These are phyloP conservation scores for Chlorencoelia australis DNA, from an alignment of 2,329 filamentous ascomycete species.

Conservation along the genomic window DNA sequence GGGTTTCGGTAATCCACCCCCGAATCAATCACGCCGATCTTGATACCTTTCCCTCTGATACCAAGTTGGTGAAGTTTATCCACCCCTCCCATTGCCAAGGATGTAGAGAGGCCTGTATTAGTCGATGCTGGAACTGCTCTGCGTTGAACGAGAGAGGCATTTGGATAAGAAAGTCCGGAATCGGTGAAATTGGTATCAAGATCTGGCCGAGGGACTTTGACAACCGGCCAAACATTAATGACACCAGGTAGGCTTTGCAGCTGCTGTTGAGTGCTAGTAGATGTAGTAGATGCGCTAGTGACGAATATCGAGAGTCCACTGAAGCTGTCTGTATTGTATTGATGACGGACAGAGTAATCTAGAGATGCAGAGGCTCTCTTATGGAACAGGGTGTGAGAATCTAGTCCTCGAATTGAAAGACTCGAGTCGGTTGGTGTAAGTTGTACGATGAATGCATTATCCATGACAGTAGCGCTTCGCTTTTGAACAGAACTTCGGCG, in stretches of 20 bases:
- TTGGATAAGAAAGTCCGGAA: not conserved
- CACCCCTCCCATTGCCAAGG: slow-evolving; percentile 19
- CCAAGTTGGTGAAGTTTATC: slow-evolving; percentile 34
- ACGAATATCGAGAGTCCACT: slow-evolving; percentile 4
- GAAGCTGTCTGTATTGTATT: slow-evolving; percentile 4
- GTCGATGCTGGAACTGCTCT: not conserved
- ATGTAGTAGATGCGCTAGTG: not conserved
- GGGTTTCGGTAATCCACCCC: slow-evolving; percentile 52
- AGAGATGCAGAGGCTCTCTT: slow-evolving; percentile 2
- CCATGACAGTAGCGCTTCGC: not conserved
- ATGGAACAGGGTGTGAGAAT: slow-evolving; percentile 1
- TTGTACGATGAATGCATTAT: slow-evolving; percentile 5
- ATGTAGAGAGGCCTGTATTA: not conserved
- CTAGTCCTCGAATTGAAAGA: not conserved
- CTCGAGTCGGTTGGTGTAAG: not conserved
- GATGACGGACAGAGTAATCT: slow-evolving; percentile 4
- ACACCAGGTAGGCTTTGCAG: slow-evolving; percentile 2
- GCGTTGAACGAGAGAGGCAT: not conserved
- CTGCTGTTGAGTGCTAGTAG: not conserved
- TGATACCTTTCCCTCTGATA: slow-evolving; percentile 36
- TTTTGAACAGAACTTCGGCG: not conserved
- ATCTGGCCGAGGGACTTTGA: slow-evolving; percentile 1
- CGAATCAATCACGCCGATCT: slow-evolving; percentile 30
- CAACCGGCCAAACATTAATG: slow-evolving; percentile 1
- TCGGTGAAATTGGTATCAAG: not conserved